These are phyloP conservation scores for Cryptosporidium muris DNA, from an alignment of 169 alveolate genomes.

Conservation along the genomic window DNA sequence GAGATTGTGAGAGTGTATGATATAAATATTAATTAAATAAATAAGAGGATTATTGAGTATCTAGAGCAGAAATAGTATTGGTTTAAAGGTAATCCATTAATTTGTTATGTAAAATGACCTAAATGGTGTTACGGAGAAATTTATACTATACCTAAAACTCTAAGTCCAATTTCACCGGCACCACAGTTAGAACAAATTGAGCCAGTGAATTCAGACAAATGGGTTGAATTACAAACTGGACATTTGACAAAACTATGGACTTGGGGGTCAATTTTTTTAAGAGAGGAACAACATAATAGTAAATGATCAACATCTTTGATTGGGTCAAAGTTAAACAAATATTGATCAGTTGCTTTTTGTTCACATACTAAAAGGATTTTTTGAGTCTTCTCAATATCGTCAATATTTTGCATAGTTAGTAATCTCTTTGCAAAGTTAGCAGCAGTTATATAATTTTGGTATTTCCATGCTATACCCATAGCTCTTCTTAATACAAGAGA, in stretches of 20 bases:
- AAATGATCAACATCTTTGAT: conserved; percentile 70
- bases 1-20: not conserved
- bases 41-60: not conserved
- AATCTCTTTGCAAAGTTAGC: conserved; percentile 77
- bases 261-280: conserved; percentile 51
- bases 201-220: conserved; percentile 54
- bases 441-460: conserved; percentile 83
- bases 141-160: conserved; percentile 53
- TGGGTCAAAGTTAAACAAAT: conserved; percentile 75
- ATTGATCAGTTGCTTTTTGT: conserved; percentile 78
- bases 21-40: not conserved
- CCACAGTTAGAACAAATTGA: conserved; percentile 37
- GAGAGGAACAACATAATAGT: conserved; percentile 45
- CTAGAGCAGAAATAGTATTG: not conserved
- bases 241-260: conserved; percentile 50
- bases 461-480: conserved; percentile 88
- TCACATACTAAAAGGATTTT: conserved; percentile 77
- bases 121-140: not conserved
- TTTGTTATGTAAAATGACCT: not conserved
- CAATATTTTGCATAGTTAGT: conserved; percentile 67
- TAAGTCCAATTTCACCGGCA: conserved; percentile 66
- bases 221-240: conserved; percentile 47
- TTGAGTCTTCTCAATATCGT: conserved; percentile 75
- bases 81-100: too few species aligned
- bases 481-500: conserved; percentile 84